Percentiles rank a stretch among this genome's conserved stretches.
Conservation (phyloP, 768 basidiomycete genomes). For the Suillus placidus region DNA sequence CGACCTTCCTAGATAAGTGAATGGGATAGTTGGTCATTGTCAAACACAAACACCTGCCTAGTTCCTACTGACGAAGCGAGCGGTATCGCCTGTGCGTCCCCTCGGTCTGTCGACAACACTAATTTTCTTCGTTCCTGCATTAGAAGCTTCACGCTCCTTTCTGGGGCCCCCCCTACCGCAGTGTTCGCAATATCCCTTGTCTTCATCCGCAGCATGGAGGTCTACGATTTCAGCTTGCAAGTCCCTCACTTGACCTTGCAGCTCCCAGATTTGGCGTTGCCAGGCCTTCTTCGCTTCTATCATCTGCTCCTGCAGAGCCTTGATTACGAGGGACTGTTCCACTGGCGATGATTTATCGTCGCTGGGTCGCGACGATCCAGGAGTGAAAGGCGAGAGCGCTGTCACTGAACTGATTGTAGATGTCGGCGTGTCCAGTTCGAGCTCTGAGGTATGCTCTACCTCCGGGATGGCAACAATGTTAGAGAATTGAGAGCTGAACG, state of each 20-base stretch:
- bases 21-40: slow-evolving; percentile 9
- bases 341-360: slow-evolving; percentile 37
- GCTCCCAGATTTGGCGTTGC: slow-evolving; percentile 75
- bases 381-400: slow-evolving; percentile 51
- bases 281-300: slow-evolving; percentile 58
- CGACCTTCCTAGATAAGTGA: slow-evolving; percentile 21
- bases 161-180: slow-evolving; percentile 57
- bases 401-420: slow-evolving; percentile 45
- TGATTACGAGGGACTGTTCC: slow-evolving; percentile 50
- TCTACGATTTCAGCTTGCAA: slow-evolving; percentile 70
- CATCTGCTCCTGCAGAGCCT: slow-evolving; percentile 64
- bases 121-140: slow-evolving; percentile 27
- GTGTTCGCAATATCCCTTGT: slow-evolving; percentile 52
- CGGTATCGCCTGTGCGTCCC: slow-evolving; percentile 63
- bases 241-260: slow-evolving; percentile 73
- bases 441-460: slow-evolving; percentile 36
- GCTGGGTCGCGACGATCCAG: slow-evolving; percentile 37
- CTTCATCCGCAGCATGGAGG: slow-evolving; percentile 43
- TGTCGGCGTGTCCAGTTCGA: slow-evolving; percentile 54
- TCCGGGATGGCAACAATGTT: slow-evolving; percentile 38
- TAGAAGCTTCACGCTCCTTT: slow-evolving; percentile 16
- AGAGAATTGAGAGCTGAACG: slow-evolving; percentile 73
- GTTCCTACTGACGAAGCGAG: slow-evolving; percentile 59
- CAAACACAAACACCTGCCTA: slow-evolving; percentile 12
- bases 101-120: slow-evolving; percentile 66